Evolutionary conservation across 371 early-diverging fungal species (phyloP).

Genomic region (Mortierella sp.): DNA sequence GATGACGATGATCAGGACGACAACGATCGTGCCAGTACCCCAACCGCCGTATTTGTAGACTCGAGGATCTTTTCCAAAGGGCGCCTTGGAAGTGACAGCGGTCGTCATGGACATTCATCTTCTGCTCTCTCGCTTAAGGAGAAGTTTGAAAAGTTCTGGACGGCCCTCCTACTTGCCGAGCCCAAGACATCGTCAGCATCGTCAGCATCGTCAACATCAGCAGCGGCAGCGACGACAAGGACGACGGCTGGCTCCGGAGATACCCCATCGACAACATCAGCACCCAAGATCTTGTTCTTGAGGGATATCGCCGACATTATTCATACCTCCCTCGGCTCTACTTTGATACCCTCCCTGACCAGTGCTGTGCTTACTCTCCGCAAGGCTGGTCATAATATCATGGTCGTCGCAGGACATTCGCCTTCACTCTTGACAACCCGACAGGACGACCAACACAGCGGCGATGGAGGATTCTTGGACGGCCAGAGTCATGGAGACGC

Average conservation of each 20-base stretch:
- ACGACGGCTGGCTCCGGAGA: neutral
- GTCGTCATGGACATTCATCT: neutral
- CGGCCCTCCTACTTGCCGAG: conserved; percentile 35
- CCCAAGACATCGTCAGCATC: conserved; percentile 1
- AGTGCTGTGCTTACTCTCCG: conserved; percentile 61
- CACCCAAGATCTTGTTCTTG: conserved; percentile 62
- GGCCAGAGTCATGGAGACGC: neutral
- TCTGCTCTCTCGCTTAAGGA: conserved; percentile 35
- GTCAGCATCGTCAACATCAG: neutral
- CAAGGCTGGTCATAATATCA: conserved; percentile 61
- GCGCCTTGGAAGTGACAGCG: neutral
- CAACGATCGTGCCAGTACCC: conserved; percentile 14
- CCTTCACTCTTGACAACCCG: conserved; percentile 38
- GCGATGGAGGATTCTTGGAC: neutral
- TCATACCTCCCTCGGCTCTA: conserved; percentile 56
- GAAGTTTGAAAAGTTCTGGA: conserved; percentile 47
- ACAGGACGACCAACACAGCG: neutral
- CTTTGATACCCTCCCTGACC: conserved; percentile 60
- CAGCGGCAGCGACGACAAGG: neutral
- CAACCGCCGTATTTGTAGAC: conserved; percentile 38
- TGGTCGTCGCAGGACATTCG: conserved; percentile 64
- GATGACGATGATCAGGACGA: conserved; percentile 31
- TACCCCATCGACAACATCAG: conserved; percentile 9
- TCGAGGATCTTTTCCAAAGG: conserved; percentile 16
- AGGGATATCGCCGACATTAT: conserved; percentile 65